phyloP scores from a whole-genome alignment of 2,329 filamentous ascomycete genomes.

The Trichoderma endophyticum region DNA sequence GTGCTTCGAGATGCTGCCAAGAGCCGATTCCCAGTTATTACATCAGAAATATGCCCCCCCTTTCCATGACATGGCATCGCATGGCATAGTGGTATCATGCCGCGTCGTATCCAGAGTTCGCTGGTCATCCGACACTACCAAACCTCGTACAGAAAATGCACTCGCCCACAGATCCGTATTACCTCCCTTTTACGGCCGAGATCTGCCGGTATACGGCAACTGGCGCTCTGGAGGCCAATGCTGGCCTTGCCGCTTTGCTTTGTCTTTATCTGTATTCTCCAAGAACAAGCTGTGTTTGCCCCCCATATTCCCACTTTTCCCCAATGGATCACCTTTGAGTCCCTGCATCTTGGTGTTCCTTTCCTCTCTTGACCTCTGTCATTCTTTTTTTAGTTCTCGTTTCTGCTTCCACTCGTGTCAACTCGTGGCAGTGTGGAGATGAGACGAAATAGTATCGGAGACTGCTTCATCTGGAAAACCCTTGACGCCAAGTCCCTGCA shows the following conservation, averaged over 20 bases:
- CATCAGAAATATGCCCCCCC: neutral
- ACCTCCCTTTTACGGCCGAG: conserved; percentile 14
- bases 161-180: conserved; percentile 3
- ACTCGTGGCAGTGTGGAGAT: neutral
- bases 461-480: neutral
- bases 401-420: neutral
- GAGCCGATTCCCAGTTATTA: neutral
- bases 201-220: neutral
- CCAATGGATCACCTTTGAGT: neutral
- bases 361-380: neutral
- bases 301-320: neutral
- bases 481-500: neutral
- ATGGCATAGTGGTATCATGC: conserved; percentile 9
- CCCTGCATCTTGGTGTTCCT: neutral
- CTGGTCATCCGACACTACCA: conserved; percentile 12
- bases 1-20: neutral
- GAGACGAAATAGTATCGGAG: neutral
- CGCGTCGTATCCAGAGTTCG: conserved; percentile 6
- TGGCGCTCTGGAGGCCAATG: neutral
- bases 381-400: neutral
- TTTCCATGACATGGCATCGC: conserved; percentile 1
- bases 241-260: neutral
- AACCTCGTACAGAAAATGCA: conserved; percentile 11
- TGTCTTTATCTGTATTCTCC: neutral
- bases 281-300: neutral